Conservation (phyloP, 257 asterid genomes). For the Nicotiana benthamiana region DNA sequence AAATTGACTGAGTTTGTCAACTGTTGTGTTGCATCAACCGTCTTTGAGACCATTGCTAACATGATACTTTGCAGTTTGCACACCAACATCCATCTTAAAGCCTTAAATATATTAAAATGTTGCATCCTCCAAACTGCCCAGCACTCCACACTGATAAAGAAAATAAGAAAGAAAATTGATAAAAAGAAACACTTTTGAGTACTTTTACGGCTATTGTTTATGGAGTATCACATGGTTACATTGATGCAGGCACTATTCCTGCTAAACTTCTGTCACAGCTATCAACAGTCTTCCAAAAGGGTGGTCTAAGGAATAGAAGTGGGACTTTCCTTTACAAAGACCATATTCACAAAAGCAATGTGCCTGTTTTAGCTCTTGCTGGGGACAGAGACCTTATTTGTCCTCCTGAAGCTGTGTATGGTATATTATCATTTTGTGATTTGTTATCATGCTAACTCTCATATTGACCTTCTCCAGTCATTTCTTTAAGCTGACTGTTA, state of each 20-base stretch:
- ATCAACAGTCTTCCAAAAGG: slow-evolving; percentile 72
- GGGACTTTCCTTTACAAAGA: slow-evolving; percentile 75
- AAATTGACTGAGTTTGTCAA: background rate
- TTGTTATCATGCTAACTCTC: background rate
- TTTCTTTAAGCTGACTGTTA: slow-evolving; percentile 17
- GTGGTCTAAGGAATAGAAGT: slow-evolving; percentile 80
- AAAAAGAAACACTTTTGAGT: background rate
- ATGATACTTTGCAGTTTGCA: background rate
- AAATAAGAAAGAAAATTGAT: background rate
- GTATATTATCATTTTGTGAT: slow-evolving; percentile 24
- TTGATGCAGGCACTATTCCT: slow-evolving; percentile 70
- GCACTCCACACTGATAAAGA: background rate
- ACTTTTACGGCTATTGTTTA: background rate
- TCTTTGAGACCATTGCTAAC: background rate
- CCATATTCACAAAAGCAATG: slow-evolving; percentile 53
- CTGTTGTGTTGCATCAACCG: background rate
- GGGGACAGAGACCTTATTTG: slow-evolving; percentile 92
- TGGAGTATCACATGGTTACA: background rate
- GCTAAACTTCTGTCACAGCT: slow-evolving; percentile 77
- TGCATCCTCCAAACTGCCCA: background rate
- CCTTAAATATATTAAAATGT: background rate
- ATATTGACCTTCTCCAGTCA: slow-evolving; percentile 2
- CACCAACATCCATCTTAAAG: background rate
- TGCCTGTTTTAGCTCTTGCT: slow-evolving; percentile 81
- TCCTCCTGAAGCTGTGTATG: slow-evolving; percentile 91